Evolutionary conservation across 805 yeast species (phyloP), one percentile per base, ranked within the genome.

Genomic region (Hagleromyces aurorensis): DNA sequence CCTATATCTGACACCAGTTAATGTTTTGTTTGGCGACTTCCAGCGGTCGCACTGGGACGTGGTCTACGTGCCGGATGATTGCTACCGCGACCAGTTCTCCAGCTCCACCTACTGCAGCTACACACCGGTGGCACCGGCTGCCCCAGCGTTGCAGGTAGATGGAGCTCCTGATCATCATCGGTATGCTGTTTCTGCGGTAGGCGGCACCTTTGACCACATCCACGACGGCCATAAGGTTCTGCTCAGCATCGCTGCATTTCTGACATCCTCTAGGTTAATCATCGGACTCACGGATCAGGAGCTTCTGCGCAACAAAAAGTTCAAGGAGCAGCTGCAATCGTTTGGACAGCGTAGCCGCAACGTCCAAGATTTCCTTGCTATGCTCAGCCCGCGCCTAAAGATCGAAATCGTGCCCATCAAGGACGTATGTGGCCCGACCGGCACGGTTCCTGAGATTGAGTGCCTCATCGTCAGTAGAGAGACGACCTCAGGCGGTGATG

Each of bases 171-270:
- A 43, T 11, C 46, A 44, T 13, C 44, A 50, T 7, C 31, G 40
- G 3, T 64, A 57, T 35, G 34, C 40, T 11, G 64, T 65, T 4
- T 45, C 55, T 16, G 89, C 95, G 0, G 76, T 89, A 2, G 98
- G 98, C 1, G 99, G 99, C 0, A 91, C 98, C 0, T 91, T 91
- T 60, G 99, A 91, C 50, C 97, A 91, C 57, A 50, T 91, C 20
- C 99, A 91, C 46, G 94, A 81, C 49, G 99, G 97, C 0, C 99
- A 91, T 57, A 84, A 82, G 53, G 78, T 91, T 16, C 62, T 91
- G 16, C 63, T 91, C 7, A 76, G 91, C 0, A 64, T 82, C 36
- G 67, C 94, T 0, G 72, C 75, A 0, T 85, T 75, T 46, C 40
- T 83, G 6, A 65, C 93, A 0, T 45, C 56, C 3, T 43, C 53